Base-by-base conservation (phyloP, 2,329 filamentous ascomycete genomes). In the Trichoderma sp. region DNA sequence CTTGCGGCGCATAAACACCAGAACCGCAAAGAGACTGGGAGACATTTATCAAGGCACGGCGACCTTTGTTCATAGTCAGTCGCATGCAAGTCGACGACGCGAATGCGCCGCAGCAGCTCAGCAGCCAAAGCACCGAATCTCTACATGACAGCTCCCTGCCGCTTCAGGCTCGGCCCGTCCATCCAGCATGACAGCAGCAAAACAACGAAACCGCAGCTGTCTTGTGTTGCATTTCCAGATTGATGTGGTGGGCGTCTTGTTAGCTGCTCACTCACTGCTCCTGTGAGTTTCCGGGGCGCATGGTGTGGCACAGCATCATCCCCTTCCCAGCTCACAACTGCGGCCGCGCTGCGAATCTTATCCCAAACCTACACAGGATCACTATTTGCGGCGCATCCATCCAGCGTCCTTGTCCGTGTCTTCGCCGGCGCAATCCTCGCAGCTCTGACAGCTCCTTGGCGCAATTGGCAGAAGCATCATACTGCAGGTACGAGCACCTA, bases 341-440 rank as follows among this genome's bases (percentile, higher is more conserved):
- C 64, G 64, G 64, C 64, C 64, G 64, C 64, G 47, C 55, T 59
- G 53, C 29, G 40, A 59, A 67, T 59, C 64, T 58, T 59, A 27
- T 52, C 43, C 53, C 27, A 56, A 56, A 33, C 53, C 16, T 56
- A 56, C 40, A 43, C 40, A 43, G 40, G 5, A 43, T 43, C 40
- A 5, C 47, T 49, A 13, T 33, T 56, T 56, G 29, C 33, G 31
- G 57, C 29, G 55, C 55, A 35, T 57, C 29, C 29, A 35, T 57
- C 29, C 29, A 35, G 55, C 47, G 27, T 47, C 24, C 11, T 24
- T 24, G n/a, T 21, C 4, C n/a, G n/a, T 56, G 33, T 27, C 56
- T 8, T 63, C 43, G n/a, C 29, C 19, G 49, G 60, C 60, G 43
- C 43, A 47, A 43, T 43, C 60, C 47, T 53, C n/a, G 43, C 31